phyloP scores from a whole-genome alignment of 176 grass and related monocot genomes.

The Urochloa ruziziensis region DNA sequence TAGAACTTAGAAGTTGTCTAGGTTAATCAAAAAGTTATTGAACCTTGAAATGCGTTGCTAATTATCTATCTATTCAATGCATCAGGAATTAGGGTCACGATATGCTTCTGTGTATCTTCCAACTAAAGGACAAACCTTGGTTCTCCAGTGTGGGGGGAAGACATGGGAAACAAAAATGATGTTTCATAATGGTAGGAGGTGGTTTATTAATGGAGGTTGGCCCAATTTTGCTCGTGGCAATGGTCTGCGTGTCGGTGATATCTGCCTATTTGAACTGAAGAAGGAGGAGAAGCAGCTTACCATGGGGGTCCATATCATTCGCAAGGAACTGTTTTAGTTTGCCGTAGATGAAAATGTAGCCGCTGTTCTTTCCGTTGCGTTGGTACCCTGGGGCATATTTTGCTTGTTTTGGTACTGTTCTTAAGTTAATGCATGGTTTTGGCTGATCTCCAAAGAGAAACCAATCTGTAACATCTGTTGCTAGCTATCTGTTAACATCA shows the following conservation, averaged over 20 bases:
- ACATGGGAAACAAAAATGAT: slow-evolving; percentile 6
- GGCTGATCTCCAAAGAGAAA: background rate
- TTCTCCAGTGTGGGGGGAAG: background rate
- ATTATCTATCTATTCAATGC: background rate
- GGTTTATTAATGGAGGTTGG: slow-evolving; percentile 27
- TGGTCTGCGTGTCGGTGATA: slow-evolving; percentile 32
- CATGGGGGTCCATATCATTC: slow-evolving; percentile 42
- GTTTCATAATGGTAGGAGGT: background rate
- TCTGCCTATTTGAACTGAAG: slow-evolving; percentile 54
- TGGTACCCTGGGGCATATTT: background rate
- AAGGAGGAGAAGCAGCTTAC: slow-evolving; percentile 14
- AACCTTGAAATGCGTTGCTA: background rate
- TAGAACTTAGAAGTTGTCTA: background rate
- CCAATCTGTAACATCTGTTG: background rate
- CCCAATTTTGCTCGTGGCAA: slow-evolving; percentile 40
- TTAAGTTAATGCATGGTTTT: background rate
- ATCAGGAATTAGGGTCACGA: slow-evolving; percentile 23
- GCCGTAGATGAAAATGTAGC: background rate
- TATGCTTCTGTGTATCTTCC: slow-evolving; percentile 27
- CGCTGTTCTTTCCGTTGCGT: background rate
- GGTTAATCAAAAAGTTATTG: background rate
- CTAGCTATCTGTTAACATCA: background rate
- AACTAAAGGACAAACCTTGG: background rate
- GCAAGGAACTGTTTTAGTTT: slow-evolving; percentile 1
- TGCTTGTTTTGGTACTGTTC: background rate